These are phyloP conservation scores for Pseudoturritis turrita DNA, from an alignment of 345 rosid species.

Conservation along the genomic window DNA sequence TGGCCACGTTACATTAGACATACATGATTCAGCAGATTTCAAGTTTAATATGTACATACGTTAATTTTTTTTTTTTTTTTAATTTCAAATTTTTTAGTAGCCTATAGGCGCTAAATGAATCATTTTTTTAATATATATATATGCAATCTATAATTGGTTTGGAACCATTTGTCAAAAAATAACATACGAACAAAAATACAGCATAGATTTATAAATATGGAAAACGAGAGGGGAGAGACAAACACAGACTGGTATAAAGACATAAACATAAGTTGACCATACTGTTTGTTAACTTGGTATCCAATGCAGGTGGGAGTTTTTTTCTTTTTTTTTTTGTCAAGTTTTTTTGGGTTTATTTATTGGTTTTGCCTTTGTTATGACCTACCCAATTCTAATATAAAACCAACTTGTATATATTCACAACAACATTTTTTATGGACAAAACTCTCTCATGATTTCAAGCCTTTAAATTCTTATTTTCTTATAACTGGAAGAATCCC, in stretches of 20 bases:
- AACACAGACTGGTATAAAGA: slow-evolving; percentile 16
- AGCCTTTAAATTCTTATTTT: neutral
- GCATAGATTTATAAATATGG: neutral
- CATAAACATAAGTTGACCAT: slow-evolving; percentile 32
- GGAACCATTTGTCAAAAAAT: neutral
- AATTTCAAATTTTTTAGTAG: neutral
- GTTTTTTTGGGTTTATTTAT: neutral
- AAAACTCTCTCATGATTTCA: neutral
- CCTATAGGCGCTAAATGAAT: neutral
- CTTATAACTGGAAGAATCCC: neutral
- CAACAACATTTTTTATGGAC: neutral
- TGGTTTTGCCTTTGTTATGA: neutral
- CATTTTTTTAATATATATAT: neutral
- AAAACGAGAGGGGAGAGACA: slow-evolving; percentile 17
- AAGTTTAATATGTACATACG: no score
- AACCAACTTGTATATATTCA: slow-evolving; percentile 8
- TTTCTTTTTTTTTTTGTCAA: neutral
- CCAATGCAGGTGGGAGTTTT: slow-evolving; percentile 24
- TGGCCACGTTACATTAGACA: neutral
- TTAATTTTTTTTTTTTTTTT: no score
- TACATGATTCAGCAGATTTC: neutral
- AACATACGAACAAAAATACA: slow-evolving; percentile 3
- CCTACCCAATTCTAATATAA: slow-evolving; percentile 5
- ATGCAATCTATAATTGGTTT: neutral
- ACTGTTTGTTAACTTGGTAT: slow-evolving; percentile 32